A percentile compares a stretch with the other conserved stretches of the same genome.
Conservation (phyloP, 2,329 filamentous ascomycete species). For the Fusarium lyarnte region DNA sequence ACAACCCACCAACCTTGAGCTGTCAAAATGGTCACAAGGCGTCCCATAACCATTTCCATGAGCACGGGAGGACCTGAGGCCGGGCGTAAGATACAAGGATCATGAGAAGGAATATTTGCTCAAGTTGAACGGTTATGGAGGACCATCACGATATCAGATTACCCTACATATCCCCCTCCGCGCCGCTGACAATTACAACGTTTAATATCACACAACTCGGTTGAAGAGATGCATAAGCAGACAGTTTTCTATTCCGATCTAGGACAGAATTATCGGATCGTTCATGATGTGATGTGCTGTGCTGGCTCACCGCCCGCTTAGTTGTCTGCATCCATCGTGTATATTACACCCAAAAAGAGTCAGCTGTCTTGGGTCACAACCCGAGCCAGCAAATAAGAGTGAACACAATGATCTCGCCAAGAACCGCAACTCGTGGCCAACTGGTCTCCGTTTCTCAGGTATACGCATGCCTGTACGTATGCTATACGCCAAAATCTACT, state of each 20-base stretch:
- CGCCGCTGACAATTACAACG: neutral
- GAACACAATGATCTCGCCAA: neutral
- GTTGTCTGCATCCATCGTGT: neutral
- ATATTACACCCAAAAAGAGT: neutral
- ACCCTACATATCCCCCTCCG: neutral
- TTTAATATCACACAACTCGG: neutral
- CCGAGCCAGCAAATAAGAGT: neutral
- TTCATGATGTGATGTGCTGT: neutral
- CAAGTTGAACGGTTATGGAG: neutral
- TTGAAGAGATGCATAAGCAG: neutral
- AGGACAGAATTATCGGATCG: neutral
- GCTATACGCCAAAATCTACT: neutral
- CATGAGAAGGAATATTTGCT: neutral
- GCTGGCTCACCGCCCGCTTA: neutral
- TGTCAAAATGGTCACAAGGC: conserved; percentile 18
- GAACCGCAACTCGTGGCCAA: neutral
- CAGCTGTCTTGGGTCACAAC: neutral
- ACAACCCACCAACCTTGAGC: neutral
- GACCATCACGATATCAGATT: neutral
- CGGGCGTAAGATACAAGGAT: conserved; percentile 16
- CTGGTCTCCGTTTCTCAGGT: neutral
- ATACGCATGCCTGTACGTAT: neutral
- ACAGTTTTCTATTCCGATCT: neutral
- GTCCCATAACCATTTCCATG: neutral
- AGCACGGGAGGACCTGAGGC: neutral